Percentiles rank a stretch among this genome's conserved stretches.
phyloP scores from a whole-genome alignment of 371 early-diverging fungal species.

The Mortierella sp. region DNA sequence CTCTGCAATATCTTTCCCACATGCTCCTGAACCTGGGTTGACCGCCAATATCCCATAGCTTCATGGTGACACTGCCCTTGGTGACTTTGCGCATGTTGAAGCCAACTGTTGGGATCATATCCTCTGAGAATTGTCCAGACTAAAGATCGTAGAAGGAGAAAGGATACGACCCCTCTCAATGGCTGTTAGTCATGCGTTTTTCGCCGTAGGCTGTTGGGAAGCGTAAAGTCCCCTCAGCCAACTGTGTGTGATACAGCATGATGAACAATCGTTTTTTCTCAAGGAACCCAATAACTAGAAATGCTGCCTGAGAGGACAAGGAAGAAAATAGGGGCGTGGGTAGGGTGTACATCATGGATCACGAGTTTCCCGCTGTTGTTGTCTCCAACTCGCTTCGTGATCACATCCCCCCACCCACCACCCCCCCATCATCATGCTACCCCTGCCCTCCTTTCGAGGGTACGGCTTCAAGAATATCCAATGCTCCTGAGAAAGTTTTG shows the following conservation, averaged over 20 bases:
- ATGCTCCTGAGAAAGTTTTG: no score
- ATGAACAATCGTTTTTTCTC: no score
- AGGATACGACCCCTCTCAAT: background rate
- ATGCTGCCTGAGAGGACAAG: background rate
- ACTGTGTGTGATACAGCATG: no score
- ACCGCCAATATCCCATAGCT: conserved; percentile 99
- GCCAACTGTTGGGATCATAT: conserved; percentile 97
- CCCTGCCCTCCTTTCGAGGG: no score
- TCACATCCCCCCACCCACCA: no score
- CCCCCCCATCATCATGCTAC: no score
- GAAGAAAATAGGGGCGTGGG: no score
- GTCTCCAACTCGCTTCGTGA: no score
- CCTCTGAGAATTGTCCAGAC: conserved; percentile 96
- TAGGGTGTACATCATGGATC: no score
- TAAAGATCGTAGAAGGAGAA: conserved; percentile 40
- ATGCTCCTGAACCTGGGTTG: conserved; percentile 94
- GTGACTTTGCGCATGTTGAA: conserved; percentile 98
- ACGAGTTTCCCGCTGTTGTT: no score
- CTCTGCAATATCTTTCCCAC: conserved; percentile 97
- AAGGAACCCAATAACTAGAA: background rate
- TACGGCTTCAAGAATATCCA: no score
- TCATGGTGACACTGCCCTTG: conserved; percentile 95
- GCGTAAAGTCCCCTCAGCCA: no score
- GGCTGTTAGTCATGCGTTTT: background rate
- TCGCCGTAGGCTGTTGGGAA: conserved; percentile 1